phyloP scores from a whole-genome alignment of 2,329 filamentous ascomycete species.

The Beauveria scarabaeidicola region DNA sequence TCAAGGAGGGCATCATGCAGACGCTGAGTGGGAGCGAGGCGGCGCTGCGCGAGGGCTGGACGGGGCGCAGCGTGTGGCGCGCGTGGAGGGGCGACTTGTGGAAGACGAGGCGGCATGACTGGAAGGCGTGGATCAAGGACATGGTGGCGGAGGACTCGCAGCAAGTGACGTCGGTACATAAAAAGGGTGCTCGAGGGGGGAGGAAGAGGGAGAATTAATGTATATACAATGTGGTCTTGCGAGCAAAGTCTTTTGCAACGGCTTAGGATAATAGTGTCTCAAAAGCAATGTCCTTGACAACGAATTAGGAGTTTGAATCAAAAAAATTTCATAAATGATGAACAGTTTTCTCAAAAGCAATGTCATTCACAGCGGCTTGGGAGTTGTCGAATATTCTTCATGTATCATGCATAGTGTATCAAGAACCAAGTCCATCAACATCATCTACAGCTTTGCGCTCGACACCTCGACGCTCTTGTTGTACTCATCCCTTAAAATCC shows the following conservation, averaged over 20 bases:
- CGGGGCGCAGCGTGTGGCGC: constrained; percentile 48
- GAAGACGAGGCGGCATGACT: constrained; percentile 43
- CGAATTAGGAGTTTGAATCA: too few species aligned
- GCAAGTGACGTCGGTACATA: neutral
- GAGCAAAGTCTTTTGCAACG: neutral
- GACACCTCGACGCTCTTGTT: neutral
- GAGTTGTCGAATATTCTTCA: too few species aligned
- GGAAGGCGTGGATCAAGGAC: constrained; percentile 50
- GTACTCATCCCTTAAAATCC: constrained; percentile 18
- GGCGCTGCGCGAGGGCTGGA: constrained; percentile 43
- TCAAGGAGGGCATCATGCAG: constrained; percentile 48
- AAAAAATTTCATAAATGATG: too few species aligned
- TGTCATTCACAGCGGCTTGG: too few species aligned
- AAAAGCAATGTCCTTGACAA: too few species aligned
- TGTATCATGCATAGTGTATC: neutral
- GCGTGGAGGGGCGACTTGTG: constrained; percentile 51
- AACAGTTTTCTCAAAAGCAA: too few species aligned
- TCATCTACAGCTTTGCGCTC: neutral
- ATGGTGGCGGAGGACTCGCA: constrained; percentile 20
- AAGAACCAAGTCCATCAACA: too few species aligned
- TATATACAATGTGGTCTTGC: neutral
- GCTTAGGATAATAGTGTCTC: too few species aligned
- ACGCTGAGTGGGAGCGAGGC: constrained; percentile 39
- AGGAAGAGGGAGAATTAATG: neutral
- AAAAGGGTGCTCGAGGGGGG: neutral